Conservation (phyloP, 257 asterid genomes). For the Datura wrightii region DNA sequence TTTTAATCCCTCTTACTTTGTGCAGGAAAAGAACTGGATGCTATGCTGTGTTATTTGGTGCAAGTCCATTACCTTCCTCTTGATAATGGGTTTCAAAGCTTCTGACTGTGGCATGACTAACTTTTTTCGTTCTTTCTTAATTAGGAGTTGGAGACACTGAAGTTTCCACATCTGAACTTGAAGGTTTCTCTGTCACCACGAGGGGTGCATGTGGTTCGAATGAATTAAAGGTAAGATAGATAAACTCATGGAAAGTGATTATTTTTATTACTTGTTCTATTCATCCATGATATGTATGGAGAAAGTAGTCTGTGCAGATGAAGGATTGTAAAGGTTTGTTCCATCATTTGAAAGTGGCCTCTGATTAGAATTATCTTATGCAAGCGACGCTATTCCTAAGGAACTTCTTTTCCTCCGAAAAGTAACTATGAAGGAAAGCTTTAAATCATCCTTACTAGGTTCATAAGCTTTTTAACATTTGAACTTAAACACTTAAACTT, state of each 20-base stretch:
- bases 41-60: constrained; percentile 50
- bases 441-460: not conserved
- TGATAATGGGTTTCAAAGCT: not conserved
- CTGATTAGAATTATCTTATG: not conserved
- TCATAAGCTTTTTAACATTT: not conserved
- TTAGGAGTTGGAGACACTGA: constrained; percentile 42
- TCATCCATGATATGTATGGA: not conserved
- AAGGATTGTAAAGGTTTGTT: not conserved
- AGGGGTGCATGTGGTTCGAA: constrained; percentile 36
- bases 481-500: not conserved
- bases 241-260: not conserved
- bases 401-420: not conserved
- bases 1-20: not conserved
- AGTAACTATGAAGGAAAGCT: not conserved
- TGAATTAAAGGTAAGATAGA: constrained; percentile 48
- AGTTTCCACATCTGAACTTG: constrained; percentile 43
- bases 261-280: not conserved
- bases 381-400: not conserved
- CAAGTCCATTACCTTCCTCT: not conserved
- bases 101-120: not conserved
- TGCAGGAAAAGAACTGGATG: constrained; percentile 39
- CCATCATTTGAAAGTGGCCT: not conserved
- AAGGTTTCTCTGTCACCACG: constrained; percentile 42
- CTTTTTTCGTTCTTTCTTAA: constrained; percentile 25
- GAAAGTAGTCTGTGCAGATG: not conserved